Base-by-base conservation (phyloP, 805 yeast genomes). In the Pichia manshurica region DNA sequence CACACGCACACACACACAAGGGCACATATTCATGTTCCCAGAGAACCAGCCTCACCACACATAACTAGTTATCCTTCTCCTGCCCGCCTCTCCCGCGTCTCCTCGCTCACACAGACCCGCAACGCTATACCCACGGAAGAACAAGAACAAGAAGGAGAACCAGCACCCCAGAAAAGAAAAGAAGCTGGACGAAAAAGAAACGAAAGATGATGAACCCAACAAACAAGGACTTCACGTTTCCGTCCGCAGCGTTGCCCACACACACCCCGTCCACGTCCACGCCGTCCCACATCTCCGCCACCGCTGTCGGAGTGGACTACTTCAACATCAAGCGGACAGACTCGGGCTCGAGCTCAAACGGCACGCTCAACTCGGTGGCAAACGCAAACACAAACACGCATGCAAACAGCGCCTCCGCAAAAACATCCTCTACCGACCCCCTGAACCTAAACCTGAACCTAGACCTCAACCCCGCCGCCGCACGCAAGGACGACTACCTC, bases 201-300 rank as follows among this genome's bases (percentile, higher is more conserved):
- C 42, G 15, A n/a, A 39, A 10, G 5, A 40, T 40, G 43, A 16
- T 40, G 20, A 40, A 40, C 32, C 21, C 44, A 2, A 19, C 44
- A 3, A 28, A 28, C 20, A 41, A 41, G n/a, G 44, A 31, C 16
- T 41, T 29, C 33, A 41, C 28, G n/a, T 41, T 41, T 23, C 44
- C 44, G 3, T 7, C 29, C 7, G 29, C 29, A 10, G 7, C 29
- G 29, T 10, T 25, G 29, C 10, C 29, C 10, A 5, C 21, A 13
- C 15, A 40, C 25, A 37, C 28, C 23, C 28, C 40, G n/a, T 37
- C 23, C 21, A 37, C 40, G 4, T 37, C 40, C 21, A 37, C 40
- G 10, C 40, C 40, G 15, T 19, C 25, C 23, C 40, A 37, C 23
- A 37, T 37, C 3, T 21, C 12, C 5, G 10, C 29, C 23, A 37